Conservation (phyloP, 306 rosid genomes). For the Castanospermum australe region DNA sequence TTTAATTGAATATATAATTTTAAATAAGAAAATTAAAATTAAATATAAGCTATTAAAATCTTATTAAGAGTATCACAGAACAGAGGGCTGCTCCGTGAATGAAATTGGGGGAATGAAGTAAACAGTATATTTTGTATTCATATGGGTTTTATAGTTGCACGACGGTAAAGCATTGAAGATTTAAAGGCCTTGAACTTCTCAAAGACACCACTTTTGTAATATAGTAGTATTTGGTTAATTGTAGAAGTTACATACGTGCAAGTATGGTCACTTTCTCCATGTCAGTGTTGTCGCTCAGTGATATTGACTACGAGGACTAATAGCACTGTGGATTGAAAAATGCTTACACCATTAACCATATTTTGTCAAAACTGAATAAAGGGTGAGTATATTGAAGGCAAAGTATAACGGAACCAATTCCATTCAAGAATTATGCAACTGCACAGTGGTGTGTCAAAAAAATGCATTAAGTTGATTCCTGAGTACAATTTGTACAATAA, state of each 20-base stretch:
- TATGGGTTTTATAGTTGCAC: no score
- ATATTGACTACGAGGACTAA: background rate
- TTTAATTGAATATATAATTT: no score
- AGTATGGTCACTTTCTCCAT: background rate
- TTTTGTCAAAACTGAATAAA: background rate
- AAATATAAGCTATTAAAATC: no score
- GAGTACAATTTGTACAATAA: constrained; percentile 57
- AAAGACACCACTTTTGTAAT: background rate
- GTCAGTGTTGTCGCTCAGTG: background rate
- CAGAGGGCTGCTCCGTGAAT: no score
- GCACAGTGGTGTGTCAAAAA: constrained; percentile 20
- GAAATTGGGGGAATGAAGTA: background rate
- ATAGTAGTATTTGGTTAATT: no score
- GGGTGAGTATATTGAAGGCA: background rate
- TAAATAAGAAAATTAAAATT: no score
- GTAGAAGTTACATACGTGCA: background rate
- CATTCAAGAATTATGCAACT: constrained; percentile 37
- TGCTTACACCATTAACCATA: background rate
- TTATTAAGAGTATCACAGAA: no score
- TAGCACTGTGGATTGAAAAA: background rate
- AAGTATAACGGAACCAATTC: constrained; percentile 27
- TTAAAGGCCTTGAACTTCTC: no score
- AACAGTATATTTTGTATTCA: no score
- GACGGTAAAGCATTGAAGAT: background rate
- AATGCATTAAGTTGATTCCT: constrained; percentile 36